Evolutionary conservation across 768 basidiomycete species (phyloP).

Genomic region (Hygrocybe coccinea): DNA sequence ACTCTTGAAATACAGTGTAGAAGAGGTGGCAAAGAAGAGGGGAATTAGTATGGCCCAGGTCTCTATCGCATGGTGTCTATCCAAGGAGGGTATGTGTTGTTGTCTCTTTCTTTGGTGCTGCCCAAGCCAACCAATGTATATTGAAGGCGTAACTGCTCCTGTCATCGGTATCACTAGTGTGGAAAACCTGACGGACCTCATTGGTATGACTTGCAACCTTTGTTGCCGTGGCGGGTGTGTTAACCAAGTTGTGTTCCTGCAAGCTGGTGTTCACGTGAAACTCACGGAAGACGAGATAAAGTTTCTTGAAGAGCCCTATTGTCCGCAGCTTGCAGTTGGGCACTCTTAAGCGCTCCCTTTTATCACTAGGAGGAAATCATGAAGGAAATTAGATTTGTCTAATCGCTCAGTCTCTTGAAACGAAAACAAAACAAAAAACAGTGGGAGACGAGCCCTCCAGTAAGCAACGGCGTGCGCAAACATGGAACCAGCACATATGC

Average conservation of each 20-base stretch:
- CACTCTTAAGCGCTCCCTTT: slow-evolving; percentile 28
- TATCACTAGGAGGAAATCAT: too few relatives aligned
- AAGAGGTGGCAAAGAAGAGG: slow-evolving; percentile 42
- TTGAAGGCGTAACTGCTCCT: slow-evolving; percentile 40
- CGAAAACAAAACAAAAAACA: too few relatives aligned
- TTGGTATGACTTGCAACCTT: slow-evolving; percentile 24
- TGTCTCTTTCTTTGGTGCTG: not conserved
- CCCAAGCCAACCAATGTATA: not conserved
- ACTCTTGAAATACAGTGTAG: slow-evolving; percentile 29
- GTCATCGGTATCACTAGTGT: slow-evolving; percentile 46
- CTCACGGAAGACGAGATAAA: slow-evolving; percentile 50
- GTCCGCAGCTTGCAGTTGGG: slow-evolving; percentile 41
- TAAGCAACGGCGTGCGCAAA: too few relatives aligned
- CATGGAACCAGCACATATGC: too few relatives aligned
- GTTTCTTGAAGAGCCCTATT: slow-evolving; percentile 50
- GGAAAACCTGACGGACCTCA: slow-evolving; percentile 44
- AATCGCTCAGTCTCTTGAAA: too few relatives aligned
- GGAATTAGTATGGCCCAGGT: slow-evolving; percentile 45
- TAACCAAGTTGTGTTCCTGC: not conserved
- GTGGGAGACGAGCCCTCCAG: too few relatives aligned
- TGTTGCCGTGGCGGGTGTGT: not conserved
- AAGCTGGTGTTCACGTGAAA: slow-evolving; percentile 41
- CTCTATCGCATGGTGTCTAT: slow-evolving; percentile 40
- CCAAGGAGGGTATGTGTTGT: slow-evolving; percentile 30
- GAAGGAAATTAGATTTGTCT: too few relatives aligned